Conservation (phyloP, 192 early-diverging fungal genomes). For the Cetraspora pellucida region DNA sequence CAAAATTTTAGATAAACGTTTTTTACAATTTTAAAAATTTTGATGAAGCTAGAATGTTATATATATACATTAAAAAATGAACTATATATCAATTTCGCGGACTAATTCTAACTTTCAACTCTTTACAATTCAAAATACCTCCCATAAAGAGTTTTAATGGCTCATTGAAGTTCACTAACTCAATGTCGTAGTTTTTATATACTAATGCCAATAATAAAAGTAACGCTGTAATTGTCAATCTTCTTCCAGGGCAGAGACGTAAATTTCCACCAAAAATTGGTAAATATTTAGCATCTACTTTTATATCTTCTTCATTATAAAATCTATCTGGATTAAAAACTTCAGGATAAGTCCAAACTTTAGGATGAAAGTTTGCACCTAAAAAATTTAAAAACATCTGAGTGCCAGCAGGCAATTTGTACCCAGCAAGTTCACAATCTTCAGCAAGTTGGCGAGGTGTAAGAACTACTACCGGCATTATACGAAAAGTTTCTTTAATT, state of each 20-base stretch:
- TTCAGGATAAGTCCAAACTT: conserved; percentile 3
- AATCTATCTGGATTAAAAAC: conserved; percentile 24
- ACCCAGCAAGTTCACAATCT: conserved; percentile 11
- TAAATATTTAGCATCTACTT: not conserved
- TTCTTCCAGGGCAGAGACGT: conserved; percentile 11
- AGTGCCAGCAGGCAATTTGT: not conserved
- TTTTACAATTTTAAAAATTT: too few species aligned
- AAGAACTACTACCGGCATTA: not conserved
- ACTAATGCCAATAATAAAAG: not conserved
- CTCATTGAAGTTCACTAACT: conserved; percentile 11
- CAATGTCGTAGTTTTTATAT: conserved; percentile 15
- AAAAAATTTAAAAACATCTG: not conserved
- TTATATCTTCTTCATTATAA: not conserved
- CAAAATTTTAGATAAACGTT: too few species aligned
- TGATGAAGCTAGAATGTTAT: too few species aligned
- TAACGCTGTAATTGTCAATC: not conserved
- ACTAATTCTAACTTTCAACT: not conserved
- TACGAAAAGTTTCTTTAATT: not conserved
- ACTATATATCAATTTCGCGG: not conserved
- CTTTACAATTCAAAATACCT: not conserved
- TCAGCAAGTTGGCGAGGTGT: not conserved
- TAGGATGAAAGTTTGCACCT: not conserved
- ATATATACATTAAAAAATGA: too few species aligned
- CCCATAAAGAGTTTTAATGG: not conserved
- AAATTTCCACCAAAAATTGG: conserved; percentile 16